phyloP scores from a whole-genome alignment of 495 filamentous ascomycete species.

The Aspergillus asperescens region DNA sequence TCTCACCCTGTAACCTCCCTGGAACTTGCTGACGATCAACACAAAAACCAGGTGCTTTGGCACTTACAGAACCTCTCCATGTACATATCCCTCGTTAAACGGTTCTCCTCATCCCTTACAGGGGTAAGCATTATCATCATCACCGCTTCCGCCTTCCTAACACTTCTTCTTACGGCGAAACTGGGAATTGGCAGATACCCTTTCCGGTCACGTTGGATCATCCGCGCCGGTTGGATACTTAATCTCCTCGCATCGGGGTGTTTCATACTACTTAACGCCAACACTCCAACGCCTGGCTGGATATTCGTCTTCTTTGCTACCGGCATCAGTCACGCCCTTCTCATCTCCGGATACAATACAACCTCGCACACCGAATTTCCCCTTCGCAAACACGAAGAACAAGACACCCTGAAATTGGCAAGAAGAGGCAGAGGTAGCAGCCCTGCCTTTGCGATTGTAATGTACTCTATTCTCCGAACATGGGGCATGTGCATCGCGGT shows the following conservation, averaged over 20 bases:
- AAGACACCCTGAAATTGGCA: background rate
- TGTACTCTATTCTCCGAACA: conserved; percentile 55
- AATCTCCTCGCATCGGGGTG: conserved; percentile 44
- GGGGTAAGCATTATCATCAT: conserved; percentile 54
- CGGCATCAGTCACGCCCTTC: conserved; percentile 51
- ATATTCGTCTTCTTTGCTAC: conserved; percentile 49
- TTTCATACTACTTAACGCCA: conserved; percentile 43
- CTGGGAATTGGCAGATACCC: conserved; percentile 18
- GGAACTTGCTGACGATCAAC: background rate
- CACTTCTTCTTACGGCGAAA: conserved; percentile 39
- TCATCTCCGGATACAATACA: conserved; percentile 48
- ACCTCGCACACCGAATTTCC: conserved; percentile 36
- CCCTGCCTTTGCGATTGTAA: conserved; percentile 22
- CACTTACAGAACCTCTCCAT: conserved; percentile 59
- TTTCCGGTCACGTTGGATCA: conserved; percentile 46
- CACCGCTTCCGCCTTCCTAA: conserved; percentile 39
- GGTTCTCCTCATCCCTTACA: conserved; percentile 46
- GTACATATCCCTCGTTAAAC: conserved; percentile 59
- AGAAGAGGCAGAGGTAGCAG: conserved; percentile 6
- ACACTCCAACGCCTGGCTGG: conserved; percentile 43
- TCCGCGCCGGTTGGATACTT: conserved; percentile 52
- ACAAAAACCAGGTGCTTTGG: conserved; percentile 30
- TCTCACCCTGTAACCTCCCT: background rate
- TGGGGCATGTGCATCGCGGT: conserved; percentile 62
- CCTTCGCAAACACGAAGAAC: background rate